Evolutionary conservation across 2,329 filamentous ascomycete species (phyloP), one percentile per base, ranked within the genome.

Genomic region (Biscogniauxia marginata): DNA sequence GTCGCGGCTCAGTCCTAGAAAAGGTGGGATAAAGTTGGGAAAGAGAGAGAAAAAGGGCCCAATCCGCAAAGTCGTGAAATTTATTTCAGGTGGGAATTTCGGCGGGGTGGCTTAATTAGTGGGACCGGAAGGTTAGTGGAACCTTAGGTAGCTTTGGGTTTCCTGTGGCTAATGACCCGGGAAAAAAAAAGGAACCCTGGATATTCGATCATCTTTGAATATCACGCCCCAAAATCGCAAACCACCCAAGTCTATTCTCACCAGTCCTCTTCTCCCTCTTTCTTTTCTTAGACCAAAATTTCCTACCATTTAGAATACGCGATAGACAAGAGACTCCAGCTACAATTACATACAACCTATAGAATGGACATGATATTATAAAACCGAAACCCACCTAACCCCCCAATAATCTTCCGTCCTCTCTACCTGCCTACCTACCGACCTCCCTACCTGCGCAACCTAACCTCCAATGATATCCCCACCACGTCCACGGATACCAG

Each of bases 401-500:
- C 30, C 30, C 6, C 30, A 4, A 4, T n/a, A 7, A 39, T 11
- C 43, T 23, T 20, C 45, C 1, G 46, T 8, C 30, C 46, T 20
- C 23, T 47, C 46, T 22, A 7, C 16, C n/a, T n/a, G n/a, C n/a
- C n/a, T n/a, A n/a, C n/a, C n/a, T n/a, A n/a, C n/a, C n/a, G n/a
- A n/a, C n/a, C 46, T 47, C n/a, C 45, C n/a, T 43, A 30, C 30
- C 13, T 50, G 5, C n/a, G 23, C 43, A 48, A 8, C 4, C 49
- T 56, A 46, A 43, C 22, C 22, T 24, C 34, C 22, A n/a, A n/a
- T n/a, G n/a, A n/a, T n/a, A n/a, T 20, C 49, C 24, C 19, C 30
- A 54, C 49, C 54, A 61, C 46, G 50, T 48, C 51, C 51, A 34
- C 57, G n/a, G n/a, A n/a, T 34, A n/a, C 53, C 53, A 53, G 49